Conservation (phyloP, 2,329 filamentous ascomycete species). For the Aspergillus alliaceus region DNA sequence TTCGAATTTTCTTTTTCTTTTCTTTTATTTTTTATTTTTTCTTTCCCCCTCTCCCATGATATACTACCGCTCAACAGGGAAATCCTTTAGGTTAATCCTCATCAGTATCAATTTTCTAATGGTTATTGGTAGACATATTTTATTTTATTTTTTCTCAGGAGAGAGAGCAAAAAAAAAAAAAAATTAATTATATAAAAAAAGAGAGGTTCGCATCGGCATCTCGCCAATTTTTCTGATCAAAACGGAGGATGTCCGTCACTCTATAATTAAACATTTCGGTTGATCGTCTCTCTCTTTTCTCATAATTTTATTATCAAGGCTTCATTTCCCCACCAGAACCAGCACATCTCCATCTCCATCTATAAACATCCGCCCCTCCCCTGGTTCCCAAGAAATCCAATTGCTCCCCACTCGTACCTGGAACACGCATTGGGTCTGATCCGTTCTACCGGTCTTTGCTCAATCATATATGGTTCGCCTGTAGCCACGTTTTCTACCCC, state of each 20-base stretch:
- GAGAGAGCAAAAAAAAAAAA: background rate
- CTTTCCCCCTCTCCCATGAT: background rate
- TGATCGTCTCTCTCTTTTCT: slow-evolving; percentile 9
- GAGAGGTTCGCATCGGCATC: slow-evolving; percentile 9
- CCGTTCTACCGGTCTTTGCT: background rate
- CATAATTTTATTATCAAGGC: slow-evolving; percentile 8
- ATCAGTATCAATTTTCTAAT: background rate
- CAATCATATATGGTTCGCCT: slow-evolving; percentile 10
- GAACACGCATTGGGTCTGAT: slow-evolving; percentile 6
- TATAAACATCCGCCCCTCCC: slow-evolving; percentile 20
- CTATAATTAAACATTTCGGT: slow-evolving; percentile 20
- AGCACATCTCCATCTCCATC: slow-evolving; percentile 16
- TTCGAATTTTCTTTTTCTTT: too few relatives aligned
- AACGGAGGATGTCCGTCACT: slow-evolving; percentile 6
- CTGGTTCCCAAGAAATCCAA: slow-evolving; percentile 8
- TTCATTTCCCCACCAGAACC: slow-evolving; percentile 20
- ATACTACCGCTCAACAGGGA: background rate
- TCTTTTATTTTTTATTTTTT: too few relatives aligned
- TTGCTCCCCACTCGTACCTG: slow-evolving; percentile 13
- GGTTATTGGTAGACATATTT: too few relatives aligned
- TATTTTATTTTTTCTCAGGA: too few relatives aligned
- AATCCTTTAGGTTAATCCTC: slow-evolving; percentile 5
- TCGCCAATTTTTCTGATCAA: slow-evolving; percentile 1
- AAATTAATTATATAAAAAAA: background rate
- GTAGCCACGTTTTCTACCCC: slow-evolving; percentile 2